Evolutionary conservation across 345 rosid species (phyloP), one percentile per base, ranked within the genome.

Genomic region (Euphorbia peplus): DNA sequence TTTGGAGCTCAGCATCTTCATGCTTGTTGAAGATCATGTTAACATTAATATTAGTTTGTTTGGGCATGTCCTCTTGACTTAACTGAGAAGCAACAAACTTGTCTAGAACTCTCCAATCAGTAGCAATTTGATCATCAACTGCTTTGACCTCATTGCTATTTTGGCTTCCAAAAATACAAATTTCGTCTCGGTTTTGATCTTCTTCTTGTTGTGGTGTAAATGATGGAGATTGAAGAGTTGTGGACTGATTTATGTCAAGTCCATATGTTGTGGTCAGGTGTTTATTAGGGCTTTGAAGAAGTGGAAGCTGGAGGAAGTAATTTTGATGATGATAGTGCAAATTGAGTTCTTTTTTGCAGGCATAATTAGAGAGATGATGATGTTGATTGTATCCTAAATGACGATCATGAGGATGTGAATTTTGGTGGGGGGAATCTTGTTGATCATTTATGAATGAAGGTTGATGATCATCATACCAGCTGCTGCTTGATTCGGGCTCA

Each of bases 81-180:
- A 95, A 81, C 82, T 95, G 99, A 64, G 95, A 95, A 16, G 99
- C 99, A 8, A 95, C 98, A 71, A 95, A 95, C 75, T 95, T 92
- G 80, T 95, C 98, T 16, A 95, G 90, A 11, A 92, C 89, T 61
- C 99, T 82, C 99, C 99, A 95, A 71, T 95, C 99, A 0, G 90
- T 92, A 21, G 53, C 8, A 60, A 87, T 87, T 80, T 88, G 90
- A 66, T 91, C 96, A 29, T 91, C 96, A 29, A 41, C 84, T 11
- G 67, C 76, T 12, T 73, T 77, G n/a, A n/a, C n/a, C 60, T 83
- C 87, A 32, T 60, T 72, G 37, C 47, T 78, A 29, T 50, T 61
- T 53, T 70, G 78, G 75, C 56, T 81, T 18, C 44, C 35, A 25
- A 75, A 85, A 54, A n/a, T n/a, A n/a, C n/a, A n/a, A n/a, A n/a